phyloP scores from a whole-genome alignment of 2,329 filamentous ascomycete species.

The Epichloe bromicola region DNA sequence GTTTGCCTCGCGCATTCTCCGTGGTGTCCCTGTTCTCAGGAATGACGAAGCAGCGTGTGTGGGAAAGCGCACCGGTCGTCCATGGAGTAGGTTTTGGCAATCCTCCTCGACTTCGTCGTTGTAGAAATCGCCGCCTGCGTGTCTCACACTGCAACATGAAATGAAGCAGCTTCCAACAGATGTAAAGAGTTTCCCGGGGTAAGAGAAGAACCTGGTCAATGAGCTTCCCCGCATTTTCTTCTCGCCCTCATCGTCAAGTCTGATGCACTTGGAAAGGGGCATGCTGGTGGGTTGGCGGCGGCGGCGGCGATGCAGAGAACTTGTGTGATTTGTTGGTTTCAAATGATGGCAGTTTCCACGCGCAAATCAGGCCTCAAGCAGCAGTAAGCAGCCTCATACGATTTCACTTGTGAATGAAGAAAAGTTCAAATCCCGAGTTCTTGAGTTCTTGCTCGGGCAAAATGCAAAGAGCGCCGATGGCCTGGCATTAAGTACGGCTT shows the following conservation, averaged over 20 bases:
- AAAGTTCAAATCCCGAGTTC: neutral
- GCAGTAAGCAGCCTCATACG: too few species aligned
- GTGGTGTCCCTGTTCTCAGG: slow-evolving; percentile 28
- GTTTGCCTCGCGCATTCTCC: slow-evolving; percentile 24
- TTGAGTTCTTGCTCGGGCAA: neutral
- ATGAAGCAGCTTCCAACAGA: slow-evolving; percentile 5
- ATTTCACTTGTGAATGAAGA: neutral
- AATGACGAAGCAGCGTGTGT: slow-evolving; percentile 29
- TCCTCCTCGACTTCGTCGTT: slow-evolving; percentile 12
- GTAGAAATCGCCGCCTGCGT: slow-evolving; percentile 6
- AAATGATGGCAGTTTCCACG: too few species aligned
- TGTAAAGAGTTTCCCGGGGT: neutral
- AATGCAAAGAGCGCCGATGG: neutral
- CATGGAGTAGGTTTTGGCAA: slow-evolving; percentile 3
- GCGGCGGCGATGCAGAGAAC: neutral
- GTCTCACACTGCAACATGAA: slow-evolving; percentile 4
- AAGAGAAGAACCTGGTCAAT: neutral
- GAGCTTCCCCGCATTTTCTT: slow-evolving; percentile 9
- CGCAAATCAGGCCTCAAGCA: too few species aligned
- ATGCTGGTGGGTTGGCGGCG: neutral
- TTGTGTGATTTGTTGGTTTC: too few species aligned
- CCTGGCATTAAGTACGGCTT: neutral
- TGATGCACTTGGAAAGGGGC: slow-evolving; percentile 2
- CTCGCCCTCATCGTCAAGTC: slow-evolving; percentile 24
- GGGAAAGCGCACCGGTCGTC: slow-evolving; percentile 14